These are phyloP conservation scores for Paraurostyla sp. DNA, from an alignment of 73 alveolate species.

Conservation along the genomic window DNA sequence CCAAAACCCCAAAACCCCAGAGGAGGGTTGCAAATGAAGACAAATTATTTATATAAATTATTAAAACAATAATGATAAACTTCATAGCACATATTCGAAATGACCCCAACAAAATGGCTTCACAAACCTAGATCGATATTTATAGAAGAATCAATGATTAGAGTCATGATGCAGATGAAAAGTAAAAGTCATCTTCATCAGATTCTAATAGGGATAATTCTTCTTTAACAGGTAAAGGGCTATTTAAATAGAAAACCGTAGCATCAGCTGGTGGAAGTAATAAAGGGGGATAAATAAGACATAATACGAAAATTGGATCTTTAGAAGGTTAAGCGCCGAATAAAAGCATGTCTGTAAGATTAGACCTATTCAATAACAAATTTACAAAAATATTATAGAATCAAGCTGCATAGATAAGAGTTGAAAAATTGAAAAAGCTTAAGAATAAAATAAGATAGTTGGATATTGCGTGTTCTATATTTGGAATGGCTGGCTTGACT, in stretches of 20 bases:
- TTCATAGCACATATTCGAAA: neutral
- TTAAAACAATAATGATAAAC: neutral
- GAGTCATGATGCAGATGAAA: neutral
- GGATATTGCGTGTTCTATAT: constrained; percentile 7
- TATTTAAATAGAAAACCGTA: neutral
- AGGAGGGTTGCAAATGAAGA: neutral
- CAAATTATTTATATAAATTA: neutral
- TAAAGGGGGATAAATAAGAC: no score
- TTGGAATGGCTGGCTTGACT: constrained; percentile 24
- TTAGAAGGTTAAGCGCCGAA: neutral
- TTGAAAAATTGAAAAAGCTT: constrained; percentile 5
- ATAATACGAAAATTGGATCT: neutral
- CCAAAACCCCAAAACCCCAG: no score
- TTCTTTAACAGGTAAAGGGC: no score
- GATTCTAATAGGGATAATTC: no score
- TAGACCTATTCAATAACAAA: neutral
- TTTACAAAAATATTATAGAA: neutral
- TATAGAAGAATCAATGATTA: neutral
- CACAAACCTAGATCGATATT: neutral
- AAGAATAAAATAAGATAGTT: neutral
- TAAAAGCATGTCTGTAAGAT: no score
- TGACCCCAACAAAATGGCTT: neutral
- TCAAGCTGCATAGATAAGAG: neutral
- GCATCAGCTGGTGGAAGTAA: no score
- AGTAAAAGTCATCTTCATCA: no score